A percentile compares a stretch with the other conserved stretches of the same genome.
Conservation (phyloP, 73 alveolate species). For the Tetrahymena thermophila region DNA sequence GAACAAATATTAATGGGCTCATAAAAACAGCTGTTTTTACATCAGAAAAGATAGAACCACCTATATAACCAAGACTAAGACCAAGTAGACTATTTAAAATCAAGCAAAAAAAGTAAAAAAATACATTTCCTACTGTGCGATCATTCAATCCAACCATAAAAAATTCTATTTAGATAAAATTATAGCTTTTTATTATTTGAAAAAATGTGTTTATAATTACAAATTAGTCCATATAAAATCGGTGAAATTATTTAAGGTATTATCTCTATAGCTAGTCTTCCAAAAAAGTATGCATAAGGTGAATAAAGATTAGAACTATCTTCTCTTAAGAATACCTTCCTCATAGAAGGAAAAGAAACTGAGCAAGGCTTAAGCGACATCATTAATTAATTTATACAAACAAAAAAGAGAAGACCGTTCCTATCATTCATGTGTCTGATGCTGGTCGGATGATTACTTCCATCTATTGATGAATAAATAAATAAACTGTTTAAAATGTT, state of each 20-base stretch:
- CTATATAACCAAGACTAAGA: slow-evolving; percentile 20
- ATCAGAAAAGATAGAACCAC: slow-evolving; percentile 10
- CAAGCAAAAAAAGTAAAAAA: background rate
- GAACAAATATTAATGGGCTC: slow-evolving; percentile 25
- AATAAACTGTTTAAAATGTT: background rate
- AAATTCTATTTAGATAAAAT: background rate
- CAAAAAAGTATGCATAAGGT: slow-evolving; percentile 2
- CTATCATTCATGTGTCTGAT: background rate
- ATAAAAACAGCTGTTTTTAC: slow-evolving; percentile 22
- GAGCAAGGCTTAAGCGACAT: background rate
- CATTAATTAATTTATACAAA: background rate
- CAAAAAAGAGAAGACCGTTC: background rate
- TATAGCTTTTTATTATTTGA: background rate
- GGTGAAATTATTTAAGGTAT: background rate
- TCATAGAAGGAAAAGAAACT: slow-evolving; percentile 5
- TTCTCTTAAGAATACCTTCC: slow-evolving; percentile 19
- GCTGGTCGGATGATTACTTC: background rate
- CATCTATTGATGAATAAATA: background rate
- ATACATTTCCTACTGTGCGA: background rate
- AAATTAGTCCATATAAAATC: background rate
- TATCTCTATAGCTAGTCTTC: background rate
- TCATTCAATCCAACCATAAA: background rate
- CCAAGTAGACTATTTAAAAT: background rate
- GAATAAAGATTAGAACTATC: slow-evolving; percentile 18
- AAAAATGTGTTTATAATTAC: background rate